Conservation (phyloP, 164 flowering plant genomes). For the Saururus chinensis region DNA sequence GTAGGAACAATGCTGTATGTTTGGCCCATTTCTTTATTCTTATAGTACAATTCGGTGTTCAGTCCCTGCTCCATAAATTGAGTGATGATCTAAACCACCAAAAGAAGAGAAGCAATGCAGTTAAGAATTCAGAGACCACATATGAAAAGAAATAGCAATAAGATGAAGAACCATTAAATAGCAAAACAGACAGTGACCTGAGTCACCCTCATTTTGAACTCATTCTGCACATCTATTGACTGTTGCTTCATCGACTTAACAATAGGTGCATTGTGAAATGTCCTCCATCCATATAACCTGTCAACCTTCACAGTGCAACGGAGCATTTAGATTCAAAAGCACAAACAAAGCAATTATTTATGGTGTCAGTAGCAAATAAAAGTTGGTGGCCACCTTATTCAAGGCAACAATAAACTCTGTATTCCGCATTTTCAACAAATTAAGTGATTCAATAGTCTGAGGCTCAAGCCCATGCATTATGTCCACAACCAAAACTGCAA, state of each 20-base stretch:
- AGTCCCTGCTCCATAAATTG: constrained; percentile 89
- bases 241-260: constrained; percentile 71
- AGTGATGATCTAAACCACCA: constrained; percentile 40
- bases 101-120: background rate
- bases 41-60: constrained; percentile 86
- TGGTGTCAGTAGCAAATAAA: background rate
- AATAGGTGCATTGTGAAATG: constrained; percentile 74
- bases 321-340: background rate
- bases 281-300: constrained; percentile 92
- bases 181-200: constrained; percentile 27
- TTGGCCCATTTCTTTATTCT: constrained; percentile 86
- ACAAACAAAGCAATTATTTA: background rate
- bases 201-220: constrained; percentile 67
- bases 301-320: constrained; percentile 52
- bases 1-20: constrained; percentile 92
- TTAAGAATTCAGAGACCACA: background rate
- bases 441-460: constrained; percentile 93
- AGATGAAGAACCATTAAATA: background rate
- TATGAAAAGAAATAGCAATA: background rate
- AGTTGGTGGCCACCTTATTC: constrained; percentile 55
- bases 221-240: constrained; percentile 66
- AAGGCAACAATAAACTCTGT: constrained; percentile 93
- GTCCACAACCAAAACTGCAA: constrained; percentile 95
- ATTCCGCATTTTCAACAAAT: constrained; percentile 87
- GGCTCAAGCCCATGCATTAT: constrained; percentile 99